These are phyloP conservation scores for Cyclotella sp. DNA, from an alignment of 108 stramenopile species.

Conservation along the genomic window DNA sequence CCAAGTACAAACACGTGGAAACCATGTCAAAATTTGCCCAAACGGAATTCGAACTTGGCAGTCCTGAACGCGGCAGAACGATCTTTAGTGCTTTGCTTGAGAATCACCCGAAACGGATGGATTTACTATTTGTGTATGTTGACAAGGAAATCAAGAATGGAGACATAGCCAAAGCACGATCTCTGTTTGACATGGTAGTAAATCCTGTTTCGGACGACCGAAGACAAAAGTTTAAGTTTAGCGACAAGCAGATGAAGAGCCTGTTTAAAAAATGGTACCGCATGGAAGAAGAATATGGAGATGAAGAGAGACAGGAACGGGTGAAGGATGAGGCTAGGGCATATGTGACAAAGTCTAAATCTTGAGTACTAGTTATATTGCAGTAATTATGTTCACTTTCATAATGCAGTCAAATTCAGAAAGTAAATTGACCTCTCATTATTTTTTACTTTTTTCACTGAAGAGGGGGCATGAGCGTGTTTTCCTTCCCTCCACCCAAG, in stretches of 20 bases:
- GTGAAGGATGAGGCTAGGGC: slow-evolving; percentile 93
- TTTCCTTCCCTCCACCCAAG: background rate
- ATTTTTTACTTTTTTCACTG: too few species aligned
- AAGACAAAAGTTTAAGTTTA: slow-evolving; percentile 71
- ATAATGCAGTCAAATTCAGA: too few species aligned
- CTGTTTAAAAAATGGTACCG: slow-evolving; percentile 96
- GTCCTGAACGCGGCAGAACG: slow-evolving; percentile 89
- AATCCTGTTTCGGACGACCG: slow-evolving; percentile 46
- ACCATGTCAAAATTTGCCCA: slow-evolving; percentile 92
- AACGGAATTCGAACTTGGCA: slow-evolving; percentile 90
- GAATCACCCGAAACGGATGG: slow-evolving; percentile 92
- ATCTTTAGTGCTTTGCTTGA: slow-evolving; percentile 89
- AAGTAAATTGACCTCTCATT: too few species aligned
- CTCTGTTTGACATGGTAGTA: slow-evolving; percentile 75
- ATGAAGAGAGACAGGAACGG: slow-evolving; percentile 69
- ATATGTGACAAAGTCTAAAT: slow-evolving; percentile 65
- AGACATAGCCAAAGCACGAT: slow-evolving; percentile 76
- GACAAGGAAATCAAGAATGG: slow-evolving; percentile 96
- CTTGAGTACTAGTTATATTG: background rate
- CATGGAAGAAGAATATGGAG: slow-evolving; percentile 91
- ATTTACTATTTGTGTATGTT: slow-evolving; percentile 92
- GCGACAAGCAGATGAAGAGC: slow-evolving; percentile 95
- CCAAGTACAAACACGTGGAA: slow-evolving; percentile 91
- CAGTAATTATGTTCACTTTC: too few species aligned
- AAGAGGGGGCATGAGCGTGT: slow-evolving; percentile 58